phyloP scores from a whole-genome alignment of 1,284 basidiomycete genomes.

The Fomitopsis schrenkii region DNA sequence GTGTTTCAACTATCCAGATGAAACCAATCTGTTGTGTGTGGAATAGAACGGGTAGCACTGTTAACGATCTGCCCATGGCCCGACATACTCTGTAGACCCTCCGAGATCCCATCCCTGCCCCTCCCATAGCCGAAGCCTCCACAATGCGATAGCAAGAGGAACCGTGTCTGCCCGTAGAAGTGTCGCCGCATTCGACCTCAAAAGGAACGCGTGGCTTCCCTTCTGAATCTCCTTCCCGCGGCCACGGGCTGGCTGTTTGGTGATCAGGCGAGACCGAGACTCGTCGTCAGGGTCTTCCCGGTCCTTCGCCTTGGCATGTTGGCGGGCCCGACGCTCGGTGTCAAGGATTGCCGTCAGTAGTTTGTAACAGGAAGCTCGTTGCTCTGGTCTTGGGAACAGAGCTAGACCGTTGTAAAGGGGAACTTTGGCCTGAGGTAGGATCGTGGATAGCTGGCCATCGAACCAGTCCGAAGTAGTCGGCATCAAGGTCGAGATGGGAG shows the following conservation, averaged over 20 bases:
- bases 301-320: slow-evolving; percentile 8
- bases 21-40: background rate
- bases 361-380: slow-evolving; percentile 48
- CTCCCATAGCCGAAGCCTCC: slow-evolving; percentile 75
- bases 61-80: background rate
- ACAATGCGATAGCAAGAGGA: slow-evolving; percentile 63
- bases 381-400: slow-evolving; percentile 54
- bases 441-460: slow-evolving; percentile 14
- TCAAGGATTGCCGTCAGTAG: slow-evolving; percentile 30
- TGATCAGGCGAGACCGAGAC: slow-evolving; percentile 2
- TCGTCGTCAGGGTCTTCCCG: background rate
- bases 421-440: slow-evolving; percentile 40
- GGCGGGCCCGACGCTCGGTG: slow-evolving; percentile 38
- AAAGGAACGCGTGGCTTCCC: slow-evolving; percentile 65
- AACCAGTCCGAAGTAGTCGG: slow-evolving; percentile 14
- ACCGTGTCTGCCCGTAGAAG: slow-evolving; percentile 52
- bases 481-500: slow-evolving; percentile 37
- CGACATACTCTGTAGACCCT: background rate
- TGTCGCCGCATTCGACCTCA: slow-evolving; percentile 48
- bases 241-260: slow-evolving; percentile 13
- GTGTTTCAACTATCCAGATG: background rate
- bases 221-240: slow-evolving; percentile 30
- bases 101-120: slow-evolving; percentile 32
- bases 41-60: background rate
- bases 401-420: slow-evolving; percentile 65